These are phyloP conservation scores for Soucietia sequanensis DNA, from an alignment of 805 yeast genomes.

Conservation along the genomic window DNA sequence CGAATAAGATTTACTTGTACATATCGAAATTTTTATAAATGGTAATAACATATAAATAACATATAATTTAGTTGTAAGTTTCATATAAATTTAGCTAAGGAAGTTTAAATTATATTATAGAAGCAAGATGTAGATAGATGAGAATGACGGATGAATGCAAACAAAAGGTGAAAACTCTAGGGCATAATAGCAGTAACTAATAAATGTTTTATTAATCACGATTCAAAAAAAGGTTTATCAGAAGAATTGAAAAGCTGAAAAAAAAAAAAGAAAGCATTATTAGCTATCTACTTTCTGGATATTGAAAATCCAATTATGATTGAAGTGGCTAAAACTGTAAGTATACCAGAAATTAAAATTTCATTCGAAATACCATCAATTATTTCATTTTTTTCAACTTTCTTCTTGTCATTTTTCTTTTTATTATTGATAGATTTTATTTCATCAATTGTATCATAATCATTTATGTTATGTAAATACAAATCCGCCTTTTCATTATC, in stretches of 20 bases:
- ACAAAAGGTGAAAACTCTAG: no score
- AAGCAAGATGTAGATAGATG: no score
- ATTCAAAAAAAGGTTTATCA: no score
- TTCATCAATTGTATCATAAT: constrained; percentile 26
- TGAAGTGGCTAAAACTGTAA: constrained; percentile 59
- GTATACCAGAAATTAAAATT: constrained; percentile 60
- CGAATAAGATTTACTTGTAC: background rate
- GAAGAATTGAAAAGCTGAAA: no score
- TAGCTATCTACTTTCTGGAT: constrained; percentile 44
- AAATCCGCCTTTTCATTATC: constrained; percentile 66
- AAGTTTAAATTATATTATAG: no score
- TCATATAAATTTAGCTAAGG: no score
- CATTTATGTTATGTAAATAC: constrained; percentile 66
- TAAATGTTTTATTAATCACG: no score
- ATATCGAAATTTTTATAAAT: background rate
- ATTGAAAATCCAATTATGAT: constrained; percentile 54
- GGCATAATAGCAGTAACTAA: no score
- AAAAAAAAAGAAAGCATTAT: no score
- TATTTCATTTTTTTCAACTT: constrained; percentile 25
- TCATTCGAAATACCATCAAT: constrained; percentile 61
- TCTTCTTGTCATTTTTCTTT: no score
- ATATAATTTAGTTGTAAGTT: no score
- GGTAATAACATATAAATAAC: constrained; percentile 1
- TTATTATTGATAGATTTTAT: constrained; percentile 11
- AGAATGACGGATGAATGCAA: no score